Evolutionary conservation across 768 basidiomycete species (phyloP), one percentile per base, ranked within the genome.

Genomic region (Scleroderma citrinum): DNA sequence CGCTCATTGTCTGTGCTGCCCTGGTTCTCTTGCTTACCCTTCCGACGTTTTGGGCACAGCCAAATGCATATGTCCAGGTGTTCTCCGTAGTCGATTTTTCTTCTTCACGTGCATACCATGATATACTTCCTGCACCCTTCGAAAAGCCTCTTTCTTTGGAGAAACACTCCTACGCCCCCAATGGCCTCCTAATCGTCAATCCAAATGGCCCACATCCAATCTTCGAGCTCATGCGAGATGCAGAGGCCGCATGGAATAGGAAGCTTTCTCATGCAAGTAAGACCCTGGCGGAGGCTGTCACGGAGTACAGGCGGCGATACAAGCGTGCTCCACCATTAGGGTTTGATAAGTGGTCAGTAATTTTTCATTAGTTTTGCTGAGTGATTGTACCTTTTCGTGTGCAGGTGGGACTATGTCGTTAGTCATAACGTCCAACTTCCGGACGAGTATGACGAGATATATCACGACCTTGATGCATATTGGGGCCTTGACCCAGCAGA

Each of bases 361-460:
- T n/a, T 7, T 39, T 36, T 16, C 19, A 29, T 44, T 19, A 6
- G 17, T 16, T 16, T 14, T 12, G 11, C 7, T 26, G 5, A 19
- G 3, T 38, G 7, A n/a, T 29, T n/a, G 16, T 35, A 3, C n/a
- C 14, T 36, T 17, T 2, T 16, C 20, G 14, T 19, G n/a, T n/a
- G n/a, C n/a, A n/a, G 72, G 73, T 76, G 73, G 75, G 54, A 63
- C 21, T 76, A 71, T 48, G 69, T 70, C 7, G 58, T 62, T n/a
- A 51, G 54, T 43, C 54, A 76, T 52, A 52, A 66, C 29, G 65
- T 76, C 2, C 70, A 65, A 35, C 62, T 76, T 1, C 70, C 68
- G 16, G 76, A 76, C 49, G 74, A 76, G 46, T 76, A 76, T 39
- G 74, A 76, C 55, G 71, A 73, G 50, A 75, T 76, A 44, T 55